Evolutionary conservation across 257 asterid species (phyloP).

Genomic region (Primulina tabacum): DNA sequence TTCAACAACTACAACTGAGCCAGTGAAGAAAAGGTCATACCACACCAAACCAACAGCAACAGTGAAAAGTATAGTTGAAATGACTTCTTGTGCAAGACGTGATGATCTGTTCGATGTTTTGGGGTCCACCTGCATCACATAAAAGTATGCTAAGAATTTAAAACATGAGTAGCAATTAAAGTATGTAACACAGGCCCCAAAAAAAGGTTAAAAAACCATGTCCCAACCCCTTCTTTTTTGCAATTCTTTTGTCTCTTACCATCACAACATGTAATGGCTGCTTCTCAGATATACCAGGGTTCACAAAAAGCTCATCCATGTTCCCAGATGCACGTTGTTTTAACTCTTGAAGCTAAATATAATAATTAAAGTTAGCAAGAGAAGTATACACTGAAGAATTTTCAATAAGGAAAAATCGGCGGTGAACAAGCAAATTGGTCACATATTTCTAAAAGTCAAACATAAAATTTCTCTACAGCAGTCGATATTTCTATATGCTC

Average conservation of each 20-base stretch:
- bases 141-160: constrained; percentile 19
- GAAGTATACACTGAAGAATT: constrained; percentile 6
- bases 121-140: constrained; percentile 69
- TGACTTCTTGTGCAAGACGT: constrained; percentile 71
- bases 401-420: not conserved
- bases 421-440: not conserved
- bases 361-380: constrained; percentile 24
- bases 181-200: constrained; percentile 10
- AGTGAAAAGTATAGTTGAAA: constrained; percentile 78
- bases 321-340: constrained; percentile 81
- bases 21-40: constrained; percentile 41
- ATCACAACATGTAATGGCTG: constrained; percentile 92
- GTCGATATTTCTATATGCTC: not conserved
- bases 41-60: constrained; percentile 79
- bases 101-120: constrained; percentile 66
- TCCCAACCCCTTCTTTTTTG: not conserved
- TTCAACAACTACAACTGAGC: constrained; percentile 2
- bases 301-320: constrained; percentile 64
- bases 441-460: constrained; percentile 5
- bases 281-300: constrained; percentile 84
- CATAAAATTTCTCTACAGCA: not conserved
- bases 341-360: constrained; percentile 84
- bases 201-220: constrained; percentile 11
- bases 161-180: constrained; percentile 11
- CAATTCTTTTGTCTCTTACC: constrained; percentile 48